phyloP scores from a whole-genome alignment of 192 early-diverging fungal species.

The Coemansia sp. region DNA sequence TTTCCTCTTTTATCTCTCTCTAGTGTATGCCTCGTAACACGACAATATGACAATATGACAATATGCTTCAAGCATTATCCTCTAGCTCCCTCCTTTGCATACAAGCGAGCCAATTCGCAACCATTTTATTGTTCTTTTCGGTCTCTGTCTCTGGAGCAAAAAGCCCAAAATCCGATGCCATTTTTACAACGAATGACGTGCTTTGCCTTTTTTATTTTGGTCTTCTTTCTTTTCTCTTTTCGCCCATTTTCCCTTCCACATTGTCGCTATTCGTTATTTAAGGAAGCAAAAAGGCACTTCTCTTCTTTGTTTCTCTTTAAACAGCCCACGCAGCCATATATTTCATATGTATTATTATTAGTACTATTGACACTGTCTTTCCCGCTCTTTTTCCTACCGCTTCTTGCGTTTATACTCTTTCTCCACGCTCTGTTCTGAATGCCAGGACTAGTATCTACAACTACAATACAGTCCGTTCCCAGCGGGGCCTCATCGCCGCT shows the following conservation, averaged over 20 bases:
- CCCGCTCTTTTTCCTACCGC: neutral
- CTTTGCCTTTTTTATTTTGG: neutral
- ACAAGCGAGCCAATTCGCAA: no score
- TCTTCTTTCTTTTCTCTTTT: slow-evolving; percentile 6
- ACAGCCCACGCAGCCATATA: neutral
- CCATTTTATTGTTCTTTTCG: no score
- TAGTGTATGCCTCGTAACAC: no score
- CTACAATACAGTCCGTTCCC: neutral
- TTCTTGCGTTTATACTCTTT: no score
- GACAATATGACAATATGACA: no score
- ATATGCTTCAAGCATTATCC: no score
- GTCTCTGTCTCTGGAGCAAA: no score
- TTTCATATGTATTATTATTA: neutral
- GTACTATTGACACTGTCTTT: neutral
- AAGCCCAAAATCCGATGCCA: neutral
- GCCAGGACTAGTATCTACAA: neutral
- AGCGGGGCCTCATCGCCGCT: slow-evolving; percentile 30
- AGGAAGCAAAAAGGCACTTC: neutral
- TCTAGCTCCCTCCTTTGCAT: no score
- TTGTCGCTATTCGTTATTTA: no score
- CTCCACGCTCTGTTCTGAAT: neutral
- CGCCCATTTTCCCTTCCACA: neutral
- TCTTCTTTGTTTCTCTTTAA: slow-evolving; percentile 1
- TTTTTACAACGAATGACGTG: neutral
- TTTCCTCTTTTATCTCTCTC: no score